Percentiles rank a stretch among this genome's conserved stretches.
Evolutionary conservation across 768 basidiomycete species (phyloP).

Genomic region (Paxillus ammoniavirescens): DNA sequence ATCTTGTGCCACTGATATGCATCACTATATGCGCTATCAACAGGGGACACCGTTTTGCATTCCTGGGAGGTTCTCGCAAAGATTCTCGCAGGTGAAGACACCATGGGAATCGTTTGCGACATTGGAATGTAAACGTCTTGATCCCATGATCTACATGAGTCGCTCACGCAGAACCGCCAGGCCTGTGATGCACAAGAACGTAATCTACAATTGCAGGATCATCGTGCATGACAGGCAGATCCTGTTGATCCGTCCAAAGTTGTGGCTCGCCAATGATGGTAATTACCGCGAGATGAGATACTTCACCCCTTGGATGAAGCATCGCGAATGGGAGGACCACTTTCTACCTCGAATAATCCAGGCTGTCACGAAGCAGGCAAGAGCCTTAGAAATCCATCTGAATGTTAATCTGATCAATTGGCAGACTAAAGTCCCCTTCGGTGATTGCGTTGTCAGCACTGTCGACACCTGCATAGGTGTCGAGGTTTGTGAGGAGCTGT

Average conservation of each 20-base stretch:
- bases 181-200: slow-evolving; percentile 98
- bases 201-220: slow-evolving; percentile 94
- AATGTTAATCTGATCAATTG: not conserved
- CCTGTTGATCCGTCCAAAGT: slow-evolving; percentile 93
- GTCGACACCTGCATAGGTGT: slow-evolving; percentile 95
- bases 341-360: slow-evolving; percentile 89
- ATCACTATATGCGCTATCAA: not conserved
- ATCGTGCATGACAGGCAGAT: slow-evolving; percentile 86
- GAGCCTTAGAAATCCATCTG: not conserved
- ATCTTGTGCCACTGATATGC: not conserved
- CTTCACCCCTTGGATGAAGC: slow-evolving; percentile 95
- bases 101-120: slow-evolving; percentile 89
- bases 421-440: slow-evolving; percentile 89
- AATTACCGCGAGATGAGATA: slow-evolving; percentile 90
- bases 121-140: slow-evolving; percentile 78
- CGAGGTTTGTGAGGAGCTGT: slow-evolving; percentile 96
- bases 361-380: slow-evolving; percentile 84
- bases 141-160: no score
- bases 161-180: slow-evolving; percentile 39
- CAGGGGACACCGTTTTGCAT: slow-evolving; percentile 94
- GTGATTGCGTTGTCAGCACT: slow-evolving; percentile 92
- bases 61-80: slow-evolving; percentile 98
- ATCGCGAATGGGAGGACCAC: slow-evolving; percentile 87
- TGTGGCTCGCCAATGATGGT: slow-evolving; percentile 99
- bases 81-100: slow-evolving; percentile 76